Percentiles rank a stretch among this genome's conserved stretches.
Evolutionary conservation across 768 basidiomycete species (phyloP).

Genomic region (Sutorius australiensis): DNA sequence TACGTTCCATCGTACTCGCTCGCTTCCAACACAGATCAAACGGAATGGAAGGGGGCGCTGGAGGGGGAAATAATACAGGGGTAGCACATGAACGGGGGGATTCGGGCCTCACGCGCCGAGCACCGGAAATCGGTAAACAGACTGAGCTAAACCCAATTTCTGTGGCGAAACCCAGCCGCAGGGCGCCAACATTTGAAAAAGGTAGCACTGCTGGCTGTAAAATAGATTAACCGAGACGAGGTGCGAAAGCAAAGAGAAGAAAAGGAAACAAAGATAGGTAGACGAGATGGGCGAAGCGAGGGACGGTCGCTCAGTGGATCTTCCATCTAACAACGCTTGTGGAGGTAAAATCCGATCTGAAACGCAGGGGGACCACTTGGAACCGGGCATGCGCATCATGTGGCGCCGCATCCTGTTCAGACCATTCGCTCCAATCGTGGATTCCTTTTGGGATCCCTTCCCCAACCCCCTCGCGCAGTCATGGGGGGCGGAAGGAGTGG

Average conservation of each 20-base stretch:
- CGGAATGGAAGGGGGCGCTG: background rate
- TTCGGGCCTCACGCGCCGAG: background rate
- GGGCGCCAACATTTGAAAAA: background rate
- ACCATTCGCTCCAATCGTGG: background rate
- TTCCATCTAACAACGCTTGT: background rate
- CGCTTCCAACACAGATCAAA: background rate
- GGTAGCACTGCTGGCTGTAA: background rate
- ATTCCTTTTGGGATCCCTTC: background rate
- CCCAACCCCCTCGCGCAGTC: conserved; percentile 2
- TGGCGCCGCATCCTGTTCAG: background rate
- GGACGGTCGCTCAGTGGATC: background rate
- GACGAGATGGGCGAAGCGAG: background rate
- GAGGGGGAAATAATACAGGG: background rate
- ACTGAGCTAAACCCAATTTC: background rate
- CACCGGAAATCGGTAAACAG: background rate
- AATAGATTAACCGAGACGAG: background rate
- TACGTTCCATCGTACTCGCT: background rate
- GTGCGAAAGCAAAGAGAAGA: background rate
- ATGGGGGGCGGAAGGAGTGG: conserved; percentile 5
- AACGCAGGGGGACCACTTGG: conserved; percentile 1
- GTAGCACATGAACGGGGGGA: background rate
- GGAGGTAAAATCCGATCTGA: conserved; percentile 3
- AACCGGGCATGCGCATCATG: background rate
- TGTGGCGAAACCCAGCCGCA: background rate
- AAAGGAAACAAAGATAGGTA: background rate